Conservation (phyloP, 495 filamentous ascomycete species). For the Neurospora tetrasperma region DNA sequence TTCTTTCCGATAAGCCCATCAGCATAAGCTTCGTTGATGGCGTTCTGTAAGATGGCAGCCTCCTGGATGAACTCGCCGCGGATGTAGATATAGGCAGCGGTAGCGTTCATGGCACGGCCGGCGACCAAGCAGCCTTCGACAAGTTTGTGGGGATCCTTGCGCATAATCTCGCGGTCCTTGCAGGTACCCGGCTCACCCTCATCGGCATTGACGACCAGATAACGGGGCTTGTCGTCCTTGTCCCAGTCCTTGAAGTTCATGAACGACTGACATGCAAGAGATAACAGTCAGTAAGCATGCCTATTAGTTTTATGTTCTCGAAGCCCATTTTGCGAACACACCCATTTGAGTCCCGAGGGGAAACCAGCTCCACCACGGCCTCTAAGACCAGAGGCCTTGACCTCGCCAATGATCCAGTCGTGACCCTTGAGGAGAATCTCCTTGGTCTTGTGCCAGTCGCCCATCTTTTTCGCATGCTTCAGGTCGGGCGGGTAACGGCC, state of each 20-base stretch:
- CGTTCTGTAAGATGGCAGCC: conserved; percentile 83
- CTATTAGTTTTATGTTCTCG: neutral
- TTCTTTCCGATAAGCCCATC: conserved; percentile 95
- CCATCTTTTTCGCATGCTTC: conserved; percentile 93
- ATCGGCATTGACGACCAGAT: conserved; percentile 95
- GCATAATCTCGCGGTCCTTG: conserved; percentile 99
- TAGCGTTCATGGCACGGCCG: conserved; percentile 94
- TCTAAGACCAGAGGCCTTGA: conserved; percentile 91
- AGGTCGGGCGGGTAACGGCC: conserved; percentile 82
- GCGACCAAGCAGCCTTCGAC: conserved; percentile 95
- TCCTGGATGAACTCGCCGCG: conserved; percentile 98
- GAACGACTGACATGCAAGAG: conserved; percentile 58
- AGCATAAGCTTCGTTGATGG: conserved; percentile 94
- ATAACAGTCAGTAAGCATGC: conserved; percentile 16
- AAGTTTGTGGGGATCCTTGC: conserved; percentile 98
- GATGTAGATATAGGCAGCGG: conserved; percentile 98
- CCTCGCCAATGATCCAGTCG: conserved; percentile 96
- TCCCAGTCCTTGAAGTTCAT: conserved; percentile 99
- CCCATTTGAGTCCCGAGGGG: conserved; percentile 97
- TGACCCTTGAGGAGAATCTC: conserved; percentile 94
- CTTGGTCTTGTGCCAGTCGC: conserved; percentile 99
- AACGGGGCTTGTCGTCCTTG: conserved; percentile 91
- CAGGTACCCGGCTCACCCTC: conserved; percentile 98
- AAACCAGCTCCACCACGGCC: conserved; percentile 97
- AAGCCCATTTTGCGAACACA: conserved; percentile 31